phyloP scores from a whole-genome alignment of 2,329 filamentous ascomycete genomes.

The Clonostachys chloroleuca region DNA sequence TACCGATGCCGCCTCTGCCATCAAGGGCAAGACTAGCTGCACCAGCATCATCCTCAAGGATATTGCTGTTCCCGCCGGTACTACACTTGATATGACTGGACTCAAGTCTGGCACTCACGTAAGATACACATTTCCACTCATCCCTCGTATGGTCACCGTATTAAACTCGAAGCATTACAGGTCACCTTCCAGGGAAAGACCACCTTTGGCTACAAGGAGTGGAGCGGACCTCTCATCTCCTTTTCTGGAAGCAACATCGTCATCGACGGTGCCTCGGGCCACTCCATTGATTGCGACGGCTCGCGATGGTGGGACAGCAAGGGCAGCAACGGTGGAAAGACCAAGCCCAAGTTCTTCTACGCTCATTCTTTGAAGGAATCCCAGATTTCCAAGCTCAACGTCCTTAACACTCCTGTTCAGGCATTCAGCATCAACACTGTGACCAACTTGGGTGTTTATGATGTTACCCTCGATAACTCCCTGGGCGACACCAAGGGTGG shows the following conservation, averaged over 20 bases:
- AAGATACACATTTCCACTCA: neutral
- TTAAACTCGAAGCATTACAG: slow-evolving; percentile 19
- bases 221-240: slow-evolving; percentile 59
- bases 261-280: slow-evolving; percentile 44
- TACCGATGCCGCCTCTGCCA: slow-evolving; percentile 41
- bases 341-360: slow-evolving; percentile 44
- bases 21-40: slow-evolving; percentile 44
- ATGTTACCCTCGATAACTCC: slow-evolving; percentile 31
- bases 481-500: slow-evolving; percentile 24
- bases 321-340: slow-evolving; percentile 51
- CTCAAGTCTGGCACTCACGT: slow-evolving; percentile 41
- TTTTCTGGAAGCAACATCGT: slow-evolving; percentile 53
- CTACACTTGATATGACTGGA: slow-evolving; percentile 52
- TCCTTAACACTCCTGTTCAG: slow-evolving; percentile 21
- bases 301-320: slow-evolving; percentile 53
- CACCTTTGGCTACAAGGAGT: slow-evolving; percentile 63
- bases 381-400: slow-evolving; percentile 26
- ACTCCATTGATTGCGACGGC: slow-evolving; percentile 48
- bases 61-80: slow-evolving; percentile 51
- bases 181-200: slow-evolving; percentile 45
- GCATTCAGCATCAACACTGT: too few relatives aligned
- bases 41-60: slow-evolving; percentile 46
- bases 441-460: neutral
- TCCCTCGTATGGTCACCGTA: neutral
- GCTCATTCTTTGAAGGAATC: slow-evolving; percentile 10